Conservation (phyloP, 352 stramenopile species). For the Aphanomyces cochlioides region DNA sequence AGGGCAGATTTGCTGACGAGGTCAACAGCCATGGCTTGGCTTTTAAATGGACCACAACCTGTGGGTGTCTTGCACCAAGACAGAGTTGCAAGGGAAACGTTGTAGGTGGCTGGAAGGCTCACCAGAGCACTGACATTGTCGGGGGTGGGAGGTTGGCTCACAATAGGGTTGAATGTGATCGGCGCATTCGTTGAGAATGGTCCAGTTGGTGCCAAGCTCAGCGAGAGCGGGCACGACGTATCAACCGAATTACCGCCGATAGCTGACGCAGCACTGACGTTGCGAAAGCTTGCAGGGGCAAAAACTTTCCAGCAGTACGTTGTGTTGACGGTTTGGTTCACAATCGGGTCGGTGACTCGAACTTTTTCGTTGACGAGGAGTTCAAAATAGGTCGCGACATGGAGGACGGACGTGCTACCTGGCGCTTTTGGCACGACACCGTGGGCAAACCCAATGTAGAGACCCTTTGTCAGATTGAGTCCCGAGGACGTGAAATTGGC, state of each 20-base stretch:
- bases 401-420: not conserved
- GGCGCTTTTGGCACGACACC: slow-evolving; percentile 10
- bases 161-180: not conserved
- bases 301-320: slow-evolving; percentile 29
- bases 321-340: slow-evolving; percentile 1
- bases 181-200: not conserved
- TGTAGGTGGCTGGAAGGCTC: not conserved
- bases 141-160: not conserved
- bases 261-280: slow-evolving; percentile 3
- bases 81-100: not conserved
- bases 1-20: not conserved
- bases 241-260: slow-evolving; percentile 18
- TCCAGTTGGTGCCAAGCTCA: not conserved
- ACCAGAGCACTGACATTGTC: not conserved
- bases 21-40: not conserved
- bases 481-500: slow-evolving; percentile 9
- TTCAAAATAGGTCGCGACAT: slow-evolving; percentile 25
- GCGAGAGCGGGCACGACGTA: slow-evolving; percentile 11
- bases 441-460: slow-evolving; percentile 27
- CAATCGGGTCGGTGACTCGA: not conserved
- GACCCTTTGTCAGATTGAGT: not conserved
- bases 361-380: slow-evolving; percentile 23
- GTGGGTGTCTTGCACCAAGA: not conserved
- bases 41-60: slow-evolving; percentile 9
- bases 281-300: not conserved